Conservation (phyloP, 257 asterid genomes). For the Plantago major region DNA sequence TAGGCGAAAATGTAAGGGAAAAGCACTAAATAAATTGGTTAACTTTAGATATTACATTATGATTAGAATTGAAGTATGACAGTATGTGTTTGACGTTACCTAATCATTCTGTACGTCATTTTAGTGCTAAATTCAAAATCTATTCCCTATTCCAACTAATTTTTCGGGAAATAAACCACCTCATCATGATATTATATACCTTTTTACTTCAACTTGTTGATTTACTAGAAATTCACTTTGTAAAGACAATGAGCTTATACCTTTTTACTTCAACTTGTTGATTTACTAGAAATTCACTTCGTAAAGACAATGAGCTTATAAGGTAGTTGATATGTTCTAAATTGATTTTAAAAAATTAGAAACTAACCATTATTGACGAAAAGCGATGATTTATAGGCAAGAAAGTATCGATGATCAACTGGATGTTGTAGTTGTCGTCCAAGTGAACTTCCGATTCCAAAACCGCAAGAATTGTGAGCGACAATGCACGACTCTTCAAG, state of each 20-base stretch:
- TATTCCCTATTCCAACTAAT: no score
- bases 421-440: slow-evolving; percentile 30
- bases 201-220: neutral
- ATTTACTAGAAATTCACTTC: no score
- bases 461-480: slow-evolving; percentile 42
- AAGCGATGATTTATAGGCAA: slow-evolving; percentile 49
- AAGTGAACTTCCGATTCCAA: slow-evolving; percentile 30
- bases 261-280: neutral
- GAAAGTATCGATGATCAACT: slow-evolving; percentile 30
- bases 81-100: neutral
- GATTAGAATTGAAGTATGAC: no score
- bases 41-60: no score
- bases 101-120: no score
- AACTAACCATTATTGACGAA: slow-evolving; percentile 49
- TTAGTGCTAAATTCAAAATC: neutral
- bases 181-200: no score
- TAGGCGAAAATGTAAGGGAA: no score
- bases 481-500: slow-evolving; percentile 37
- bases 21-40: no score
- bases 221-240: neutral
- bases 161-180: no score
- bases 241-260: no score
- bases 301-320: neutral
- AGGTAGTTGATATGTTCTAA: neutral
- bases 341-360: neutral